These are phyloP conservation scores for Penicillium psychrosexuale DNA, from an alignment of 2,329 filamentous ascomycete species.

Conservation along the genomic window DNA sequence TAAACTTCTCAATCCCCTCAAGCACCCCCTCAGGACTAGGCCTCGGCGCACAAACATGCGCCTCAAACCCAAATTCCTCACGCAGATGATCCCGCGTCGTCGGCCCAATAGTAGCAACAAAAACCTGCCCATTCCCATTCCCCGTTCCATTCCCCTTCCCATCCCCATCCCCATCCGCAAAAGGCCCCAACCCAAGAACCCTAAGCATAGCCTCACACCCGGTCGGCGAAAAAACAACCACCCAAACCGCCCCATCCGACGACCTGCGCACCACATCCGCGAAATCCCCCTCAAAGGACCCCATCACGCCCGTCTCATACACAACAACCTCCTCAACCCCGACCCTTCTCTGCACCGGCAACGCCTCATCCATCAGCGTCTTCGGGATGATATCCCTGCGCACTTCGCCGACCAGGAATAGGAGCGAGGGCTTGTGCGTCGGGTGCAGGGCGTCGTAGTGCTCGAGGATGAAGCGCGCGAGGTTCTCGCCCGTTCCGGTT, in stretches of 20 bases:
- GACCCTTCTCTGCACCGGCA: constrained; percentile 53
- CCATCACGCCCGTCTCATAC: constrained; percentile 82
- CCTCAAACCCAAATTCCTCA: constrained; percentile 41
- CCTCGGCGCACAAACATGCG: constrained; percentile 66
- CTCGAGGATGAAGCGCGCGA: constrained; percentile 73
- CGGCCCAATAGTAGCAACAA: constrained; percentile 85
- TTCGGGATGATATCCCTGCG: constrained; percentile 85
- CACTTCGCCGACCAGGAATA: constrained; percentile 90
- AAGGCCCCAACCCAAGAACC: constrained; percentile 46
- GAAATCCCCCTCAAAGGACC: constrained; percentile 71
- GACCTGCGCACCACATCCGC: constrained; percentile 43
- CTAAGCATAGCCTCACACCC: constrained; percentile 61
- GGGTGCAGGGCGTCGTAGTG: constrained; percentile 60
- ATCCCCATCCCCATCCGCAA: too few species aligned
- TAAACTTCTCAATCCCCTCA: constrained; percentile 60
- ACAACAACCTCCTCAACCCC: constrained; percentile 75
- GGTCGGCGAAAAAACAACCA: constrained; percentile 57
- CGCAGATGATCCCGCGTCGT: constrained; percentile 76
- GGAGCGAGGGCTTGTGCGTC: constrained; percentile 53
- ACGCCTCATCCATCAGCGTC: constrained; percentile 60
- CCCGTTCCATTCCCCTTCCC: background rate
- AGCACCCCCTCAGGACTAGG: constrained; percentile 79
- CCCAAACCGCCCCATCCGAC: constrained; percentile 28
- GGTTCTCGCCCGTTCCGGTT: constrained; percentile 77
- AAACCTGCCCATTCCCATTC: constrained; percentile 36